These are phyloP conservation scores for Baorangia bicolor DNA, from an alignment of 768 basidiomycete genomes.

Conservation along the genomic window DNA sequence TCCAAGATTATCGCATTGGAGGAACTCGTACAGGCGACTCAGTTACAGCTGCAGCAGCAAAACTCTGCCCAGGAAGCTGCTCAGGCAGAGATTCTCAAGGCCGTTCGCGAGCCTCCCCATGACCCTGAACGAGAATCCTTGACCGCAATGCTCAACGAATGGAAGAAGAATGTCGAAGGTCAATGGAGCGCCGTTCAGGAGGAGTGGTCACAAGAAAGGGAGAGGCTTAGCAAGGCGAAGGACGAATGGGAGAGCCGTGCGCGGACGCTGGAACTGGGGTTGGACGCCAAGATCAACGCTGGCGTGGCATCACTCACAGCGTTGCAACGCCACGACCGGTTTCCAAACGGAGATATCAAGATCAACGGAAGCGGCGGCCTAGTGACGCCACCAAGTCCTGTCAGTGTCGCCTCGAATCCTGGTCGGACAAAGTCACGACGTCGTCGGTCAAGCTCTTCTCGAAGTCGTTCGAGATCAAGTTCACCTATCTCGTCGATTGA, in stretches of 20 bases:
- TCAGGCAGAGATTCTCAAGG: slow-evolving; percentile 33
- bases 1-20: slow-evolving; percentile 70
- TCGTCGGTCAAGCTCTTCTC: slow-evolving; percentile 44
- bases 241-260: slow-evolving; percentile 79
- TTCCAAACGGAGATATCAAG: slow-evolving; percentile 34
- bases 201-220: slow-evolving; percentile 81
- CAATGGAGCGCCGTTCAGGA: slow-evolving; percentile 76
- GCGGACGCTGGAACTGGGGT: slow-evolving; percentile 49
- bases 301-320: slow-evolving; percentile 31
- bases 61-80: slow-evolving; percentile 36
- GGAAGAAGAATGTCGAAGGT: slow-evolving; percentile 78
- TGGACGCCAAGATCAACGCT: slow-evolving; percentile 44
- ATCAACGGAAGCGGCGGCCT: slow-evolving; percentile 45
- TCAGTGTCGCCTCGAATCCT: slow-evolving; percentile 68
- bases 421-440: slow-evolving; percentile 39
- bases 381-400: slow-evolving; percentile 75
- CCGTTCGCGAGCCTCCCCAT: slow-evolving; percentile 33
- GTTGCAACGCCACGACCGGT: slow-evolving; percentile 40
- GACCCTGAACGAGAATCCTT: slow-evolving; percentile 48
- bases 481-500: slow-evolving; percentile 36
- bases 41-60: slow-evolving; percentile 40
- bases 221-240: slow-evolving; percentile 66
- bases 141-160: slow-evolving; percentile 57
- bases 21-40: slow-evolving; percentile 53
- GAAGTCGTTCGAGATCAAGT: slow-evolving; percentile 37